Evolutionary conservation across 164 flowering plant genomes (phyloP).

Genomic region (Annona squamosa): DNA sequence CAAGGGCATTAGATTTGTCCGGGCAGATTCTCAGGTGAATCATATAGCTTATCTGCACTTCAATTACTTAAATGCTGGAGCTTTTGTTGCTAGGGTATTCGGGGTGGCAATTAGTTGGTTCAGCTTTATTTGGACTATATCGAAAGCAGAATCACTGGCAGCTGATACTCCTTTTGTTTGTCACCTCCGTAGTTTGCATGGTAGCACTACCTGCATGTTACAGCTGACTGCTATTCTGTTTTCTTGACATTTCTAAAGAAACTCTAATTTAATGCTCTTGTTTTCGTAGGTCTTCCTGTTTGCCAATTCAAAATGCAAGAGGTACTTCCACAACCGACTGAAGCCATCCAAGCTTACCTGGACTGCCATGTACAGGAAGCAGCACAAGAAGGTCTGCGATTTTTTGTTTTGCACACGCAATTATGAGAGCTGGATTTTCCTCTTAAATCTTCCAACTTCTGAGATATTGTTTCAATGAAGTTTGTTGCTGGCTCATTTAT

Average conservation of each 20-base stretch:
- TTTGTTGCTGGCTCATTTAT: neutral
- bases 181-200: neutral
- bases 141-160: neutral
- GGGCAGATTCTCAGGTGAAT: constrained; percentile 40
- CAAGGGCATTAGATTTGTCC: constrained; percentile 40
- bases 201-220: neutral
- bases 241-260: neutral
- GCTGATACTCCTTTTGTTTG: neutral
- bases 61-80: neutral
- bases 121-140: neutral
- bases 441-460: neutral
- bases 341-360: constrained; percentile 88
- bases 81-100: neutral
- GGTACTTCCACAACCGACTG: constrained; percentile 77
- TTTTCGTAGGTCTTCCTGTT: constrained; percentile 41
- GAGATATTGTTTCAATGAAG: neutral
- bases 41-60: neutral
- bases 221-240: neutral
- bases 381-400: constrained; percentile 44
- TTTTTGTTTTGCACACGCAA: neutral
- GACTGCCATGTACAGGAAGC: constrained; percentile 62
- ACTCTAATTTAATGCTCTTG: neutral
- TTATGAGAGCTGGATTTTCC: neutral
- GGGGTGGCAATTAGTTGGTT: neutral
- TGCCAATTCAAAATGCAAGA: constrained; percentile 80